A percentile compares a stretch with the other conserved stretches of the same genome.
phyloP scores from a whole-genome alignment of 2,329 filamentous ascomycete species.

The Diaporthe caulivora region DNA sequence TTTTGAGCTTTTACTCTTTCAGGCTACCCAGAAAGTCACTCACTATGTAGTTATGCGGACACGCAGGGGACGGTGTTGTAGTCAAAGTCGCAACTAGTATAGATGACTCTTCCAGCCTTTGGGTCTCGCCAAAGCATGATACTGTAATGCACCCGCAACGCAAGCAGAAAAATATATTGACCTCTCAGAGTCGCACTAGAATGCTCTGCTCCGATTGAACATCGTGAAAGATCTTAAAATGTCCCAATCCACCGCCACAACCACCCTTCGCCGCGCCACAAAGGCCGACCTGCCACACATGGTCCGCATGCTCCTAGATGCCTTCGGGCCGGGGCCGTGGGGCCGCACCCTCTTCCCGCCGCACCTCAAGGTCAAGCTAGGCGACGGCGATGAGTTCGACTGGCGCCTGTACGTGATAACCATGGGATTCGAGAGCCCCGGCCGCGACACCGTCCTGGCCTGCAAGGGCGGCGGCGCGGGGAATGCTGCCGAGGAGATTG shows the following conservation, averaged over 20 bases:
- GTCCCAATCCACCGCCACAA: not conserved
- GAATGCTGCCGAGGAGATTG: slow-evolving; percentile 8
- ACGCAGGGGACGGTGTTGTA: not conserved
- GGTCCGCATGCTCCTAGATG: slow-evolving; percentile 13
- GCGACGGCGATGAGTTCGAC: slow-evolving; percentile 12
- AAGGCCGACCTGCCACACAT: slow-evolving; percentile 24
- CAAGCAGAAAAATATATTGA: rapidly evolving
- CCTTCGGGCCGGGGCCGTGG: slow-evolving; percentile 31
- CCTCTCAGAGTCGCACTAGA: no score
- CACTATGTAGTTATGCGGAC: not conserved
- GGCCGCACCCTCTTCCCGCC: slow-evolving; percentile 24
- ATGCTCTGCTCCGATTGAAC: no score
- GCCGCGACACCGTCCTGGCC: slow-evolving; percentile 7
- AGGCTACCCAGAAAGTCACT: not conserved
- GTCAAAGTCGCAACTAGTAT: not conserved
- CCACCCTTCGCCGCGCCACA: slow-evolving; percentile 18
- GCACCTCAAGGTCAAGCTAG: slow-evolving; percentile 1
- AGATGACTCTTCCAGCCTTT: not conserved
- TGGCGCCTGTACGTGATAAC: slow-evolving; percentile 26
- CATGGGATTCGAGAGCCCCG: not conserved
- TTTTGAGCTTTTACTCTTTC: not conserved
- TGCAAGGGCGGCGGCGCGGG: not conserved
- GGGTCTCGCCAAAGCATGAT: not conserved
- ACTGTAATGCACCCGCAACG: not conserved
- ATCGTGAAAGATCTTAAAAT: not conserved